Evolutionary conservation across 116 monocot species (phyloP), one percentile per base, ranked within the genome.

Genomic region (Phalaenopsis hybrid): DNA sequence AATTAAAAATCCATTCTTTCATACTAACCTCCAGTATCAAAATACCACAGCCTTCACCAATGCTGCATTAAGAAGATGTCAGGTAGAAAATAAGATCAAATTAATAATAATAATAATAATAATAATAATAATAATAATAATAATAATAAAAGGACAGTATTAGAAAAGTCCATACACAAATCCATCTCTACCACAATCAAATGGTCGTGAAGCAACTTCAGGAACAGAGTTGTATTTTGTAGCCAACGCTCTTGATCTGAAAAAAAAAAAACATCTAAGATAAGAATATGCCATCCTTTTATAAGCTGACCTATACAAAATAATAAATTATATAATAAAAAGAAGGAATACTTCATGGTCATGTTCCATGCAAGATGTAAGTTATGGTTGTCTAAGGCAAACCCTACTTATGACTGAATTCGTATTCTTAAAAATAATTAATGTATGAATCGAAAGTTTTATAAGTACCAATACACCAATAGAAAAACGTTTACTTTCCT

Each of bases 181-280:
- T 87, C 98, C 98, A 88, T 98, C 95, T 91, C 98, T 93, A 61
- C 87, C 87, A 59, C 89, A 93, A 87, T 95, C 98, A 89, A 98
- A 98, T 61, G 98, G 98, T 33, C 95, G 85, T 79, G 98, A 98
- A 77, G 98, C 90, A 46, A 15, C 81, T 75, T 89, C 83, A 49
- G 98, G 95, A 68, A 82, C 49, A 86, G 67, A 81, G 73, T 98
- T 98, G 81, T 93, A 95, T 81, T 95, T 98, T 31, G 93, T 93
- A 51, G 87, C 44, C 83, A 98, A 87, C 57, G 98, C 98, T 83
- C 95, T 93, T 79, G 89, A 91, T 85, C 97, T 97, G 78, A n/a
- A 63, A 86, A 90, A 48, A 57, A 90, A 48, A 57, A 41, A 78
- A 84, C 16, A 3, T 34, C 34, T 13, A 16, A 72, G 34, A 15